Base-by-base conservation (phyloP, 371 early-diverging fungal species). In the Polyrhizophydium stewartii region DNA sequence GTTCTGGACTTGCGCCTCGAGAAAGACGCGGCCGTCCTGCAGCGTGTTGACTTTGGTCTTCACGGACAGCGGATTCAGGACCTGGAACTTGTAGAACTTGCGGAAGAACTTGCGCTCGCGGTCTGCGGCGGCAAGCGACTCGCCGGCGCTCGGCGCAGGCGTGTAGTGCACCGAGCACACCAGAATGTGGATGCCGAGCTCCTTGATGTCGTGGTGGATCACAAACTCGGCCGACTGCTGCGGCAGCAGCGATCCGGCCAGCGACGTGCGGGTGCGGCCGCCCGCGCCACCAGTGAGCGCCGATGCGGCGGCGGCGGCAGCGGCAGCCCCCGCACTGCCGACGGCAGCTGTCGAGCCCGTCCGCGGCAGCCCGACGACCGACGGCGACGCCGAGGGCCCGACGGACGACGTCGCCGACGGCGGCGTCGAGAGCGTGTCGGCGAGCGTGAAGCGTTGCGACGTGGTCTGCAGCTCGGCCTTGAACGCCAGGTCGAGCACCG, bases 1-100 rank as follows among this genome's bases (percentile, higher is more conserved):
- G 68, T 97, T 97, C 66, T 93, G 93, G 16, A 96, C 78, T 73
- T 96, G 94, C 21, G 92, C 92, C 70, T 97, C 97, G 55, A 96
- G 73, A 69, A 92, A 86, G 16, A 96, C 87, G 2, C 81, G 68
- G 3, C 89, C 93, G 62, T 89, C 90, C 58, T 43, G 64, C 49
- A 71, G 53, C 3, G 59, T 88, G 74, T 94, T 93, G 53, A 94
- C 87, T 60, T 96, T 96, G 17, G 97, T 97, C 75, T 94, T 96
- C 63, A 97, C 96, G 12, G 93, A 85, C 27, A 97, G 78, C 40
- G 97, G 97, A 74, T 96, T 97, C 31, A 93, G 72, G 10, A 94
- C 96, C 73, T 94, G 91, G 70, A 97, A 95, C 64, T 93, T 94
- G 85, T 91, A 96, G 64, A 92, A 91, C 68, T 92, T 92, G 46